Evolutionary conservation across 345 rosid species (phyloP).

Genomic region (Aquilaria malaccensis): DNA sequence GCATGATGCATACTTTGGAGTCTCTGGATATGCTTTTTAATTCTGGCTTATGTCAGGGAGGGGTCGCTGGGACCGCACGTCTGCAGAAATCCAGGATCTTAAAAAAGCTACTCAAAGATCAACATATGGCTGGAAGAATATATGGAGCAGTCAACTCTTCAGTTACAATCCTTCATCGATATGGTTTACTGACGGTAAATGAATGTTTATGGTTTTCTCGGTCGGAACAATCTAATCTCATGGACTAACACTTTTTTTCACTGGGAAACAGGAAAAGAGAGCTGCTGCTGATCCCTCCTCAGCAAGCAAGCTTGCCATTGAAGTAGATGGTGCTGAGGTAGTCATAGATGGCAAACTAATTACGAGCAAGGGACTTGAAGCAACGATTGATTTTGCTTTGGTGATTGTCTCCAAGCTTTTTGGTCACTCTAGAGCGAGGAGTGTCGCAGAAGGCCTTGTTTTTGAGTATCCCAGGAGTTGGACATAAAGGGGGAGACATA

Average conservation of each 20-base stretch:
- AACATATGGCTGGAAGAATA: constrained; percentile 49
- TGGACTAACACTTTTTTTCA: constrained; percentile 1
- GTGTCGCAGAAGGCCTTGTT: constrained; percentile 89
- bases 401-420: constrained; percentile 75
- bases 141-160: constrained; percentile 78
- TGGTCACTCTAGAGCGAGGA: constrained; percentile 73
- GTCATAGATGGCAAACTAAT: constrained; percentile 87
- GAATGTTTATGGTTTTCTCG: not conserved
- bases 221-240: constrained; percentile 1
- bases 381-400: constrained; percentile 56
- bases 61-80: constrained; percentile 45
- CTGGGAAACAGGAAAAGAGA: constrained; percentile 46
- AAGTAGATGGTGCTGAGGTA: constrained; percentile 46
- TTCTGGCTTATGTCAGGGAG: constrained; percentile 44
- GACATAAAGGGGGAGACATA: not conserved
- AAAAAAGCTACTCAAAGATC: constrained; percentile 77
- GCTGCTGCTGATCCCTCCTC: constrained; percentile 47
- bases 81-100: constrained; percentile 64
- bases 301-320: constrained; percentile 22
- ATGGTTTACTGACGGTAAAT: constrained; percentile 69
- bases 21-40: no score
- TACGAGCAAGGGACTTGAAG: constrained; percentile 66
- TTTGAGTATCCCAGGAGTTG: constrained; percentile 55
- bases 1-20: no score
- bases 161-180: constrained; percentile 40